These are phyloP conservation scores for Wakefieldia striispora DNA, from an alignment of 768 basidiomycete genomes.

Conservation along the genomic window DNA sequence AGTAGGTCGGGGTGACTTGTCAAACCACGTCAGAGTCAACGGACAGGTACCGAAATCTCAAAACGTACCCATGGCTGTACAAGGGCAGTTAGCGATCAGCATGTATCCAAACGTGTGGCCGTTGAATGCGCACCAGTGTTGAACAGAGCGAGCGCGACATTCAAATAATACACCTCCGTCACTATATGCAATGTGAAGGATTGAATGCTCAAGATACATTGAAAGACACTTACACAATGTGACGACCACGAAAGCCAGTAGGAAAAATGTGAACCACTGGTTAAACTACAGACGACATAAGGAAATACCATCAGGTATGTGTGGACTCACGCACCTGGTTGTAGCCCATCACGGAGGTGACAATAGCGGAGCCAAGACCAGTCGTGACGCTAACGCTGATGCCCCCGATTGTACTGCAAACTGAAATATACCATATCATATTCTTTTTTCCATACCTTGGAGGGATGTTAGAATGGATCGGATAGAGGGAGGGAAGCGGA, in stretches of 20 bases:
- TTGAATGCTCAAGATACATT: neutral
- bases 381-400: constrained; percentile 93
- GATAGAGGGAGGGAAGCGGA: constrained; percentile 6
- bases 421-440: constrained; percentile 93
- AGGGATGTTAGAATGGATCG: neutral
- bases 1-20: constrained; percentile 82
- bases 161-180: constrained; percentile 92
- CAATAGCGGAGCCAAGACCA: constrained; percentile 88
- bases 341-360: constrained; percentile 70
- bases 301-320: too few relatives aligned
- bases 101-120: neutral
- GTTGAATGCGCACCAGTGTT: constrained; percentile 64
- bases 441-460: constrained; percentile 82
- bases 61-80: constrained; percentile 62
- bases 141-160: constrained; percentile 93
- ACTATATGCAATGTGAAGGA: constrained; percentile 45
- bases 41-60: neutral
- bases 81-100: neutral
- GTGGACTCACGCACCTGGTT: constrained; percentile 60
- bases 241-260: constrained; percentile 76
- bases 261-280: constrained; percentile 88
- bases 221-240: constrained; percentile 62
- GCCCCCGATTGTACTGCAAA: constrained; percentile 97
- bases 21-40: constrained; percentile 18
- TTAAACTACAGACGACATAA: constrained; percentile 61